Evolutionary conservation across 371 early-diverging fungal genomes (phyloP).

Genomic region (Rozella allomycis): DNA sequence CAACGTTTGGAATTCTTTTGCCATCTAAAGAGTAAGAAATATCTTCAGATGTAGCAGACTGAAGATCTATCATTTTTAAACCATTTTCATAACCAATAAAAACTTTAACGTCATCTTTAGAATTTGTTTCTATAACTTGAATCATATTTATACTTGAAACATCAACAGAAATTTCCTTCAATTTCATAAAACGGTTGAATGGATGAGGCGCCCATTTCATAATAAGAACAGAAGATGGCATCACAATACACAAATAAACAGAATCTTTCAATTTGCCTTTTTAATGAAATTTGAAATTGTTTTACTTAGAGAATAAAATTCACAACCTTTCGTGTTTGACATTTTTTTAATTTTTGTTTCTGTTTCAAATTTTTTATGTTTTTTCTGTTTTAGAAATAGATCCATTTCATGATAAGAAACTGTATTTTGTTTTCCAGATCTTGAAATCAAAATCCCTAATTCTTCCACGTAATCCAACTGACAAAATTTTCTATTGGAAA

Average conservation of each 20-base stretch:
- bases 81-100: slow-evolving; percentile 7
- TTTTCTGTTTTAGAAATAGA: slow-evolving; percentile 6
- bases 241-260: slow-evolving; percentile 15
- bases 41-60: slow-evolving; percentile 10
- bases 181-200: slow-evolving; percentile 22
- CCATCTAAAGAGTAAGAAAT: no score
- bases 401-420: slow-evolving; percentile 18
- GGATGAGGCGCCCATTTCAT: slow-evolving; percentile 28
- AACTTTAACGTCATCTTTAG: slow-evolving; percentile 5
- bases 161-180: slow-evolving; percentile 9
- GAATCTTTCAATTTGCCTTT: slow-evolving; percentile 7
- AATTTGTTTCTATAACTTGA: slow-evolving; percentile 10
- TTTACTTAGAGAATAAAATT: slow-evolving; percentile 13
- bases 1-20: no score
- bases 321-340: slow-evolving; percentile 24
- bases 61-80: slow-evolving; percentile 11
- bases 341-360: slow-evolving; percentile 24
- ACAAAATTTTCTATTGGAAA: slow-evolving; percentile 18
- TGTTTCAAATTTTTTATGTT: slow-evolving; percentile 19
- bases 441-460: slow-evolving; percentile 15
- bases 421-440: slow-evolving; percentile 19
- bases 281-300: not conserved
- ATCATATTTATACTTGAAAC: slow-evolving; percentile 6
- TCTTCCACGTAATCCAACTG: slow-evolving; percentile 17
- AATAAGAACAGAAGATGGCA: slow-evolving; percentile 10